Percentiles rank a stretch among this genome's conserved stretches.
Conservation (phyloP, 345 rosid species). For the Hypericum perforatum region DNA sequence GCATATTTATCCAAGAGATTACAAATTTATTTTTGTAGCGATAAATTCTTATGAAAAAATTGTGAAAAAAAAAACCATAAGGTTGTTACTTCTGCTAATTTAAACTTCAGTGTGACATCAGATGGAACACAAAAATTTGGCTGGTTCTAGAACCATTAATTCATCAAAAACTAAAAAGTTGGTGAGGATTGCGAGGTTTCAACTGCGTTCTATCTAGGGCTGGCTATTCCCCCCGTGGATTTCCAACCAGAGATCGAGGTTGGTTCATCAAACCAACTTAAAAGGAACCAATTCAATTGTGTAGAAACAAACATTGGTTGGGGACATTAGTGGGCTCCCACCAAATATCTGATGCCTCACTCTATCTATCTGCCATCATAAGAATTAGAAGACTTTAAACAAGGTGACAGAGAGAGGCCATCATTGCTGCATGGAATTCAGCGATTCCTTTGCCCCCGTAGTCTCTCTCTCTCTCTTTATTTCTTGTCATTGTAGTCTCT, state of each 20-base stretch:
- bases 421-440: conserved; percentile 94
- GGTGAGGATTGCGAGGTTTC: conserved; percentile 39
- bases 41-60: too few species aligned
- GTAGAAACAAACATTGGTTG: conserved; percentile 8
- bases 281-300: neutral
- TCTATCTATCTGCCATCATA: conserved; percentile 60
- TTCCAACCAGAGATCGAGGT: neutral
- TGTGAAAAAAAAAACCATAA: too few species aligned
- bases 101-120: too few species aligned
- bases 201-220: conserved; percentile 9
- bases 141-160: too few species aligned
- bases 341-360: conserved; percentile 61
- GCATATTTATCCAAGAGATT: too few species aligned
- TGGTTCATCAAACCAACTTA: neutral
- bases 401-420: conserved; percentile 54
- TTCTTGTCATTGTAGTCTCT: conserved; percentile 34
- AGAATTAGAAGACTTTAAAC: conserved; percentile 40
- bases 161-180: conserved; percentile 5
- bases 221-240: too few species aligned
- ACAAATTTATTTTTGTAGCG: too few species aligned
- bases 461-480: conserved; percentile 25
- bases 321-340: conserved; percentile 43
- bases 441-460: conserved; percentile 21
- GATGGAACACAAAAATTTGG: too few species aligned
- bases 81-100: too few species aligned